Base-by-base conservation (phyloP, 164 flowering plant species). In the Platanus orientalis region DNA sequence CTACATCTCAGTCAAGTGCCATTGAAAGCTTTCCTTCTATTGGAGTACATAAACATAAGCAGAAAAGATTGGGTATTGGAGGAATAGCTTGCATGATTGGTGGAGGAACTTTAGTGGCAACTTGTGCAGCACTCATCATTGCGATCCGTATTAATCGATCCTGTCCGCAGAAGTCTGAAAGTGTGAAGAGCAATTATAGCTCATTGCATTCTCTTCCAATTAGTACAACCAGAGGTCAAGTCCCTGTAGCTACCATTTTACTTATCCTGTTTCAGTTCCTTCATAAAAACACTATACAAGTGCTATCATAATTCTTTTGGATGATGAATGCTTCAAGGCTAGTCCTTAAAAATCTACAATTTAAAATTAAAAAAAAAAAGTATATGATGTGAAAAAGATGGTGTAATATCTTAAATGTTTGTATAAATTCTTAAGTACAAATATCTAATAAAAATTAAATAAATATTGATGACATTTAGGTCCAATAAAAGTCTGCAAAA, bases 1-100 rank as follows among this genome's bases (percentile, higher is more conserved):
- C 89, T 56, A 73, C 81, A 57, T 63, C 80, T 54, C 72, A 87
- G 63, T 77, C 89, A 21, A 92, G 78, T 74, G 92, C 92, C 48
- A 65, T 86, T 7, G 80, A 71, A 69, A 80, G 67, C 66, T 68
- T 75, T 65, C 86, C 91, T 42, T 58, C 75, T 53, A 42, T 16
- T 1, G 59, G 67, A 39, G 56, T 0, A 17, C 27, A 39, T 34
- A 51, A 14, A 48, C 75, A 73, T 34, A 77, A 74, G 62, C 79
- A 75, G 58, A 78, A 72, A 68, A 69, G 53, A 42, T 21, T 77
- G 26, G 75, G 81, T 49, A 75, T 79, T 45, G 89, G 81, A 45
- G 81, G 73, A 58, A 76, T 85, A 66, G 83, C 79, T 67, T 57
- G 30, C 54, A 44, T 72, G 57, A 78, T 84, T 62, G 79, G 73